phyloP scores from a whole-genome alignment of 768 basidiomycete species.

The Kwoniella dendrophila region DNA sequence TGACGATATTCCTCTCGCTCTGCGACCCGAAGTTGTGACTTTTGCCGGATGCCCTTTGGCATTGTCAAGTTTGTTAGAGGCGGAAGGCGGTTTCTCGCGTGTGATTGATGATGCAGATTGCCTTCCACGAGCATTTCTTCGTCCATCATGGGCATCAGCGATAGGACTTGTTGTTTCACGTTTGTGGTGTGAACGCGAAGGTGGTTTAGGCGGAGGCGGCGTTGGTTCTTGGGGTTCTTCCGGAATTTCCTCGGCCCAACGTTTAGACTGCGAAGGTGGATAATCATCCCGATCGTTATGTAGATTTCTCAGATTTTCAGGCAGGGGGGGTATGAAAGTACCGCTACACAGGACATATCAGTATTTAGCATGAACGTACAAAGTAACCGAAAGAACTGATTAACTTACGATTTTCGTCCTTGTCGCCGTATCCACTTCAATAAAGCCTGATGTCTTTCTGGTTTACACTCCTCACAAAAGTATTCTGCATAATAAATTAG shows the following conservation, averaged over 20 bases:
- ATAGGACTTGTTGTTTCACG: conserved; percentile 31
- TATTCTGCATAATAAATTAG: conserved; percentile 65
- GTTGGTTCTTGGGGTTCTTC: conserved; percentile 19
- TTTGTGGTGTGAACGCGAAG: conserved; percentile 32
- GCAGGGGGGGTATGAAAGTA: conserved; percentile 39
- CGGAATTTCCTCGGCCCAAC: conserved; percentile 36
- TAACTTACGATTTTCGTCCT: conserved; percentile 67
- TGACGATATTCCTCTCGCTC: conserved; percentile 16
- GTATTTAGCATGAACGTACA: not conserved
- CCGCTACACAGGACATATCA: not conserved
- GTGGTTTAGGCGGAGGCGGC: conserved; percentile 14
- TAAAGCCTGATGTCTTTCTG: conserved; percentile 78
- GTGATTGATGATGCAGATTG: conserved; percentile 3
- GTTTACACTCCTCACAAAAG: conserved; percentile 90
- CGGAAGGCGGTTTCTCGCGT: conserved; percentile 26
- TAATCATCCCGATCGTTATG: conserved; percentile 37
- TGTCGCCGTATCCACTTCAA: conserved; percentile 47
- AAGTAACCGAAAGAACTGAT: not conserved
- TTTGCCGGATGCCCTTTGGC: conserved; percentile 11
- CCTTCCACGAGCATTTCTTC: conserved; percentile 16
- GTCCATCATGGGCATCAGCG: conserved; percentile 15
- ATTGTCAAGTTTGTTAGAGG: conserved; percentile 6
- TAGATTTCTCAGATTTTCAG: conserved; percentile 38
- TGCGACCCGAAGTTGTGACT: not conserved
- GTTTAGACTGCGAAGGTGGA: conserved; percentile 51